Percentiles rank a stretch among this genome's conserved stretches.
Conservation (phyloP, 1,139 yeast species). For the Diutina mesorugosa region DNA sequence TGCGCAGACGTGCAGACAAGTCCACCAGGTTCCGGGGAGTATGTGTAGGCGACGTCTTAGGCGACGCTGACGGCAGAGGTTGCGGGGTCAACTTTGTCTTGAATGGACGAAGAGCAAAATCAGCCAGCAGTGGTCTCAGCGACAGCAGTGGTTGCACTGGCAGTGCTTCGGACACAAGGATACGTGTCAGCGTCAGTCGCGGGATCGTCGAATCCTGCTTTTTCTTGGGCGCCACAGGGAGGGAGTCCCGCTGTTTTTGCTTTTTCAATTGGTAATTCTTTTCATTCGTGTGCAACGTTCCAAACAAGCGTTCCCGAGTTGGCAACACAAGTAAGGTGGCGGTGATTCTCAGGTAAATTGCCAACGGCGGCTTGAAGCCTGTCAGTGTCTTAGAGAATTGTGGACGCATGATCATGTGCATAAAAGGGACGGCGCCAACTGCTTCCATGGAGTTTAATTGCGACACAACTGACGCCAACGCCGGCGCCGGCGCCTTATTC, state of each 20-base stretch:
- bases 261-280: not conserved
- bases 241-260: not conserved
- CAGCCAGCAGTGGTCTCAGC: not conserved
- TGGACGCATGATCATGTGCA: slow-evolving; percentile 30
- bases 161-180: not conserved
- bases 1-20: not conserved
- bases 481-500: slow-evolving; percentile 4
- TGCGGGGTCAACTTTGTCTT: slow-evolving; percentile 1
- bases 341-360: slow-evolving; percentile 10
- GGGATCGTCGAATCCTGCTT: not conserved
- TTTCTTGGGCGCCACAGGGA: not conserved
- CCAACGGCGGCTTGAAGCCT: slow-evolving; percentile 32
- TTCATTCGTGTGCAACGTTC: not conserved
- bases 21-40: not conserved
- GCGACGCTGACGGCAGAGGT: not conserved
- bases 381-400: slow-evolving; percentile 20
- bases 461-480: slow-evolving; percentile 7
- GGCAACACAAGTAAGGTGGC: not conserved
- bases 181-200: not conserved
- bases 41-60: not conserved
- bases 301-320: not conserved
- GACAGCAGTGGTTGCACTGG: not conserved
- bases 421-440: slow-evolving; percentile 27
- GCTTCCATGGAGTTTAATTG: slow-evolving; percentile 23
- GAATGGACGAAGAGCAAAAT: slow-evolving; percentile 1